These are phyloP conservation scores for Pseudocercospora macadamiae DNA, from an alignment of 2,329 filamentous ascomycete species.

Conservation along the genomic window DNA sequence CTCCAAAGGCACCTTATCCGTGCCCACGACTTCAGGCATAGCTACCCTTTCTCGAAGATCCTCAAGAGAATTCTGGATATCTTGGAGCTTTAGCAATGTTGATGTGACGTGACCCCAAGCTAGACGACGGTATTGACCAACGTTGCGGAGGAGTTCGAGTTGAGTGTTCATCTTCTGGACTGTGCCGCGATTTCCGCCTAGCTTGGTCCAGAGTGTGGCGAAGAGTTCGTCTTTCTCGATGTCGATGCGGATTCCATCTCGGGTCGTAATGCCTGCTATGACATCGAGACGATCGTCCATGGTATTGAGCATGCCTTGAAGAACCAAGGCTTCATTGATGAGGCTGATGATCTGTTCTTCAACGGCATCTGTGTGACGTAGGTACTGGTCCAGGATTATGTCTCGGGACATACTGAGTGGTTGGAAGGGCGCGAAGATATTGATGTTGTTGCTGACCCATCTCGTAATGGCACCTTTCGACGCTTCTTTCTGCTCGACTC, in stretches of 20 bases:
- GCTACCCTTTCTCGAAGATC: slow-evolving; percentile 73
- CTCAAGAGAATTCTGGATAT: slow-evolving; percentile 70
- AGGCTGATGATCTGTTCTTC: slow-evolving; percentile 70
- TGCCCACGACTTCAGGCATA: slow-evolving; percentile 63
- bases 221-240: slow-evolving; percentile 67
- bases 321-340: slow-evolving; percentile 69
- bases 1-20: slow-evolving; percentile 62
- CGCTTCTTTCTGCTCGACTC: slow-evolving; percentile 53
- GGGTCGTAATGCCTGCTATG: slow-evolving; percentile 70
- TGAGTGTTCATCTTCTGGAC: slow-evolving; percentile 66
- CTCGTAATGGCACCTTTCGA: slow-evolving; percentile 43
- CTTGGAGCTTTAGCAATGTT: slow-evolving; percentile 72
- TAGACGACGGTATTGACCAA: slow-evolving; percentile 66
- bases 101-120: slow-evolving; percentile 70
- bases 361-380: slow-evolving; percentile 70
- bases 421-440: slow-evolving; percentile 63
- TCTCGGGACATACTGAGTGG: slow-evolving; percentile 62
- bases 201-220: slow-evolving; percentile 70
- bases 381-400: slow-evolving; percentile 71
- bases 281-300: slow-evolving; percentile 70
- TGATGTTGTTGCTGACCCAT: slow-evolving; percentile 49
- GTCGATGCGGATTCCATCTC: slow-evolving; percentile 63
- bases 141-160: slow-evolving; percentile 64
- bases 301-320: slow-evolving; percentile 66
- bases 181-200: slow-evolving; percentile 68